phyloP scores from a whole-genome alignment of 805 yeast species.

The Pichia pseudocactophila region DNA sequence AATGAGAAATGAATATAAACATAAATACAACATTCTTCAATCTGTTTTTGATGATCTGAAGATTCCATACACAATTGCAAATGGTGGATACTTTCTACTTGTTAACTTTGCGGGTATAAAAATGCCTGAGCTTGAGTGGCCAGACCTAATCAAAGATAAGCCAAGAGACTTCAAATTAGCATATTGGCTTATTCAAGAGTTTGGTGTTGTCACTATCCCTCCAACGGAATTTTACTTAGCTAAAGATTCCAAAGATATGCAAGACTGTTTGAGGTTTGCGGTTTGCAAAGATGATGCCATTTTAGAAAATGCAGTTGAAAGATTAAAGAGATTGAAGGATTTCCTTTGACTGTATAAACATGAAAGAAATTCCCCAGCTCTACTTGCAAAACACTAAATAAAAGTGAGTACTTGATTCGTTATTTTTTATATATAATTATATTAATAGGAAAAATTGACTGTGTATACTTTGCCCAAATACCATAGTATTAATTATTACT shows the following conservation, averaged over 20 bases:
- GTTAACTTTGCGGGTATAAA: conserved; percentile 80
- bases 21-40: conserved; percentile 67
- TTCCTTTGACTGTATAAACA: conserved; percentile 41
- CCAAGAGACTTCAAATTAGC: conserved; percentile 85
- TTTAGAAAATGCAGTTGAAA: conserved; percentile 71
- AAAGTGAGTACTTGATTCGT: too few species aligned
- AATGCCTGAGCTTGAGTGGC: conserved; percentile 56
- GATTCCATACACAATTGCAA: conserved; percentile 82
- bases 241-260: conserved; percentile 30
- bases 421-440: too few species aligned
- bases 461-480: too few species aligned
- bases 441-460: background rate
- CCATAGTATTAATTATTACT: too few species aligned
- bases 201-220: conserved; percentile 95
- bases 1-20: conserved; percentile 58
- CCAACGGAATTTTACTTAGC: conserved; percentile 88
- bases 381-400: too few species aligned
- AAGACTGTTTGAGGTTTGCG: conserved; percentile 79
- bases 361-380: too few species aligned
- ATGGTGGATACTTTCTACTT: conserved; percentile 87
- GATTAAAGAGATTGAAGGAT: conserved; percentile 61
- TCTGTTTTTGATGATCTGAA: conserved; percentile 77
- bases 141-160: conserved; percentile 54
- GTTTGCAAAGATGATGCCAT: conserved; percentile 87
- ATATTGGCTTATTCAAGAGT: conserved; percentile 84